Percentiles rank a stretch among this genome's conserved stretches.
phyloP scores from a whole-genome alignment of 2,329 filamentous ascomycete genomes.

The Lachnellula occidentalis region DNA sequence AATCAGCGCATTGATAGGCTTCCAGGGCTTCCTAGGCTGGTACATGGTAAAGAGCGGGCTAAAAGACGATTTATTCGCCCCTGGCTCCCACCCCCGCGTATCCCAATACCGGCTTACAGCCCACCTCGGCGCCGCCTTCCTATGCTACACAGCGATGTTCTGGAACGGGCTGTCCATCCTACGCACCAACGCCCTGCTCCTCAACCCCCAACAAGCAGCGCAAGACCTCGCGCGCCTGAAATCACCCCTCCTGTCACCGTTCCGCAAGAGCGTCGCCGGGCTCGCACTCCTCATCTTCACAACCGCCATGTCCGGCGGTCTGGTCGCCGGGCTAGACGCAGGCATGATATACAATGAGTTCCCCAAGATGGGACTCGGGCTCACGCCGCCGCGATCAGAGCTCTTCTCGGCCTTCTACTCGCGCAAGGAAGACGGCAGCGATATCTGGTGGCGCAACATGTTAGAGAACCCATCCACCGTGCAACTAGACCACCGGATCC shows the following conservation, averaged over 20 bases:
- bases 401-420: slow-evolving; percentile 84
- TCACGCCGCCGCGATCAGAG: slow-evolving; percentile 76
- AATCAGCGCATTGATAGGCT: slow-evolving; percentile 84
- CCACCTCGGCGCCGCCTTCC: slow-evolving; percentile 84
- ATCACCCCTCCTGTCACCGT: slow-evolving; percentile 61
- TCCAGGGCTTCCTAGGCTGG: slow-evolving; percentile 94
- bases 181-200: slow-evolving; percentile 67
- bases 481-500: slow-evolving; percentile 89
- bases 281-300: slow-evolving; percentile 74
- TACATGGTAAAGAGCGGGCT: slow-evolving; percentile 99
- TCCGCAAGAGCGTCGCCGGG: slow-evolving; percentile 67
- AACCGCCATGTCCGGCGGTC: slow-evolving; percentile 87
- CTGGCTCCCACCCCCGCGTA: slow-evolving; percentile 84
- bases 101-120: slow-evolving; percentile 89
- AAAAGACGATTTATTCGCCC: slow-evolving; percentile 90
- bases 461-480: slow-evolving; percentile 95
- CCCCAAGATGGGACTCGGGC: slow-evolving; percentile 83
- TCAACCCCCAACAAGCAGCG: slow-evolving; percentile 57
- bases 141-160: slow-evolving; percentile 93
- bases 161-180: slow-evolving; percentile 81
- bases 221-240: slow-evolving; percentile 57
- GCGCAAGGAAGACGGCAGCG: slow-evolving; percentile 68
- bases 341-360: slow-evolving; percentile 99
- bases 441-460: slow-evolving; percentile 96
- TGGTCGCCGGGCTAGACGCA: slow-evolving; percentile 92